Base-by-base conservation (phyloP, 1,284 basidiomycete genomes). In the Microbotryum lychnidis-dioicae region DNA sequence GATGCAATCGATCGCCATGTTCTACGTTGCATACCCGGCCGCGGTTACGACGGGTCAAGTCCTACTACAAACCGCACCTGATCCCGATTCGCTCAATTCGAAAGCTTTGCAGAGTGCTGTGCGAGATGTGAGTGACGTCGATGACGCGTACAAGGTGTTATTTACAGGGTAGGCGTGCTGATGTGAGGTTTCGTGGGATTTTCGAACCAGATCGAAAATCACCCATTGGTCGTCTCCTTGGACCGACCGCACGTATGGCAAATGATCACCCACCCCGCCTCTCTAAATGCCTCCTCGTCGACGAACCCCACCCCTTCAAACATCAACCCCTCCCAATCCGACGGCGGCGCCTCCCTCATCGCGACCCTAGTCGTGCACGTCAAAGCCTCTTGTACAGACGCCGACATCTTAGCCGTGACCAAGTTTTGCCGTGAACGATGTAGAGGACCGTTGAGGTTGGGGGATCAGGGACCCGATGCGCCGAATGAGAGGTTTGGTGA, bases 191-290 rank as follows among this genome's bases (percentile, higher is more conserved):
- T 31, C 8, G 8, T 2, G n/a, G n/a, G n/a, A n/a, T n/a, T 9
- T 31, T 9, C 31, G 31, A 10, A 31, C 5, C 66, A 88, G 85
- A 81, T 91, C 65, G 87, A 89, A 71, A 79, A 84, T 3, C 87
- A 91, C 66, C 86, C 86, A 0, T 81, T 85, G 64, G 85, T 92
- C 23, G 72, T 86, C 0, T 86, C 88, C 69, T 80, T 91, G 10
- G 86, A 87, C 1, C 82, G 86, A 12, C 88, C 87, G 1, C 87
- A 90, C 69, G 83, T 91, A 56, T 92, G 89, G 89, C 88, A 91
- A 71, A 80, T 91, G 50, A 82, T 83, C 20, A 85, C 86, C 8
- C 62, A 72, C 4, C 72, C 73, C 18, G 73, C 75, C 31, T 42
- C 37, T 9, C 12, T 42, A 1, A 57, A 67, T 23, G 63, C 61